A percentile compares a stretch with the other conserved stretches of the same genome.
Conservation (phyloP, 495 filamentous ascomycete species). For the Aspergillus funiculosus region DNA sequence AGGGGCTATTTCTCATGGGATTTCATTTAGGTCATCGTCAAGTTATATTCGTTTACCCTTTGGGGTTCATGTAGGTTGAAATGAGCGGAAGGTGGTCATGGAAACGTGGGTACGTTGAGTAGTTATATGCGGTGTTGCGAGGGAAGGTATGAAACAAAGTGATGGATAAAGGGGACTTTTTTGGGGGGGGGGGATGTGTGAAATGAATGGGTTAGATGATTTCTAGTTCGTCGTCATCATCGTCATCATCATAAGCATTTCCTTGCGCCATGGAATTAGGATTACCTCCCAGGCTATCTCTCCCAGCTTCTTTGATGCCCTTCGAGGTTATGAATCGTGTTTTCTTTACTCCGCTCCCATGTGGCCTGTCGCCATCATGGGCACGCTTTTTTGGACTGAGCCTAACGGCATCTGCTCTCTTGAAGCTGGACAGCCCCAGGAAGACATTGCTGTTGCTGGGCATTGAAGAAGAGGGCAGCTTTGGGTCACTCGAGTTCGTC, state of each 20-base stretch:
- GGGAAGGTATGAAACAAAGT: too few relatives aligned
- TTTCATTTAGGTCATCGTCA: too few relatives aligned
- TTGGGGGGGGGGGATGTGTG: background rate
- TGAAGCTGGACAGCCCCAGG: conserved; percentile 23
- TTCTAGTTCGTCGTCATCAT: conserved; percentile 51
- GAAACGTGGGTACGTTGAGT: too few relatives aligned
- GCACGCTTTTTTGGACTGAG: conserved; percentile 65
- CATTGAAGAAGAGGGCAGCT: conserved; percentile 11
- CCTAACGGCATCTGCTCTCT: conserved; percentile 46
- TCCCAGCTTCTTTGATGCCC: conserved; percentile 69
- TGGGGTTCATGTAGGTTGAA: too few relatives aligned
- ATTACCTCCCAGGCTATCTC: conserved; percentile 62
- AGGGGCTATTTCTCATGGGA: too few relatives aligned
- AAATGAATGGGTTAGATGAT: conserved; percentile 41
- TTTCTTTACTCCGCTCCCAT: conserved; percentile 56
- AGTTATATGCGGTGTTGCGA: too few relatives aligned
- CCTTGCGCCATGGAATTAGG: conserved; percentile 28
- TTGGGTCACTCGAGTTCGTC: conserved; percentile 4
- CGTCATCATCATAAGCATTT: conserved; percentile 36
- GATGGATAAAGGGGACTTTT: background rate
- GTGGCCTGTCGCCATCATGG: conserved; percentile 30
- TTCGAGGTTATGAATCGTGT: conserved; percentile 74
- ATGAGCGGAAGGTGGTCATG: too few relatives aligned
- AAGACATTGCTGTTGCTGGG: conserved; percentile 14
- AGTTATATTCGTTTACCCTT: too few relatives aligned